Conservation (phyloP, 2,329 filamentous ascomycete genomes). For the Thielaviopsis musarum region DNA sequence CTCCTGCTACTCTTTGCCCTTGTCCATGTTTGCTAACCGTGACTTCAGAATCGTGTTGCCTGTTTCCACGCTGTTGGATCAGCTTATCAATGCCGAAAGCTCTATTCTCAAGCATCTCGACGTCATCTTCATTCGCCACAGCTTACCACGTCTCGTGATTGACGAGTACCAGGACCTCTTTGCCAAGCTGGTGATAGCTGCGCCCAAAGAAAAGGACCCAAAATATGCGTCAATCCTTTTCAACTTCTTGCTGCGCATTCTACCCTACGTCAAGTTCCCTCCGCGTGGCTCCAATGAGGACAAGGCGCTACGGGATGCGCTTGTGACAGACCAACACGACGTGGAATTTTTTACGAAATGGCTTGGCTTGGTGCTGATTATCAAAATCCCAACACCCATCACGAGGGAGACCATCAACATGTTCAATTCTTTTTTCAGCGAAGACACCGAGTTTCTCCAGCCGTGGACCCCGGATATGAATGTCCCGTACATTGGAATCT, state of each 20-base stretch:
- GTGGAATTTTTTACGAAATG: constrained; percentile 55
- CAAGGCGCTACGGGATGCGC: constrained; percentile 41
- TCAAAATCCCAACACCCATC: constrained; percentile 22
- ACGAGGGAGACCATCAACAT: not conserved
- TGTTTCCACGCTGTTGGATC: constrained; percentile 66
- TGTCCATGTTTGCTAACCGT: not conserved
- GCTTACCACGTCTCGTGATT: constrained; percentile 33
- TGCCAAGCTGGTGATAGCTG: constrained; percentile 50
- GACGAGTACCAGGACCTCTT: constrained; percentile 55
- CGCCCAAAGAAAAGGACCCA: constrained; percentile 38
- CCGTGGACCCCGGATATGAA: constrained; percentile 33
- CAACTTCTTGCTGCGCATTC: constrained; percentile 61
- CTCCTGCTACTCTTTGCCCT: not conserved
- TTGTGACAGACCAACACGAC: constrained; percentile 55
- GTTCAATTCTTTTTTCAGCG: constrained; percentile 29
- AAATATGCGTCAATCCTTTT: constrained; percentile 39
- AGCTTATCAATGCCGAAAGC: constrained; percentile 65
- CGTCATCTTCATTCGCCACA: constrained; percentile 76
- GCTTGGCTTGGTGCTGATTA: constrained; percentile 61
- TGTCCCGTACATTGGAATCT: constrained; percentile 15
- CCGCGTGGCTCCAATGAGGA: constrained; percentile 67
- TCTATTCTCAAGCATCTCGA: constrained; percentile 76
- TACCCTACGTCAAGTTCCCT: constrained; percentile 57
- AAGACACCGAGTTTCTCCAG: constrained; percentile 53
- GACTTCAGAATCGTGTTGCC: constrained; percentile 54